Conservation (phyloP, 2,329 filamentous ascomycete genomes). For the Stachybotrys echinatus region DNA sequence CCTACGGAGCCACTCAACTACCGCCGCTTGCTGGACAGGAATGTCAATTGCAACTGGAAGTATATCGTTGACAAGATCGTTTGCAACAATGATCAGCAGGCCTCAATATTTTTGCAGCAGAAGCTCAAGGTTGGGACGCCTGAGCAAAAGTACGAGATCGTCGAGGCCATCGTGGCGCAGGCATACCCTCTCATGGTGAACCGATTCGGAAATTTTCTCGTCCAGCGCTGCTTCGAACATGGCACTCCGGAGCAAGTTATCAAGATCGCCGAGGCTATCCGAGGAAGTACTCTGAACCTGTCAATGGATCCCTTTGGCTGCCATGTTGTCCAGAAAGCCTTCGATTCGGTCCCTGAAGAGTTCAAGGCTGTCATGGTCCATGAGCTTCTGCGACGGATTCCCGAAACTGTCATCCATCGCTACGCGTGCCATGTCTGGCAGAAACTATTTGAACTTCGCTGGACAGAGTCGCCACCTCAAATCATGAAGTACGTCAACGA, state of each 20-base stretch:
- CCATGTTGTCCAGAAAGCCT: conserved; percentile 97
- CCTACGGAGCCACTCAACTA: conserved; percentile 94
- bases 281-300: conserved; percentile 86
- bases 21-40: conserved; percentile 87
- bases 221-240: conserved; percentile 98
- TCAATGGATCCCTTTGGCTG: conserved; percentile 99
- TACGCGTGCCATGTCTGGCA: conserved; percentile 99
- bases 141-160: conserved; percentile 95
- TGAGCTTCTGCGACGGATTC: conserved; percentile 88
- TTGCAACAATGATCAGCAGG: conserved; percentile 98
- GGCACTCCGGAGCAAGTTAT: conserved; percentile 92
- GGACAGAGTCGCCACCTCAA: conserved; percentile 89
- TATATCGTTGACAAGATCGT: conserved; percentile 99
- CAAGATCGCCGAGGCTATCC: conserved; percentile 89
- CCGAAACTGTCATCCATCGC: conserved; percentile 95
- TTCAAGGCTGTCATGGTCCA: conserved; percentile 99
- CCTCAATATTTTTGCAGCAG: conserved; percentile 97
- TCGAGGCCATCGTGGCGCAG: conserved; percentile 91
- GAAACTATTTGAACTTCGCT: conserved; percentile 96
- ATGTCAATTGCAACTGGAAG: conserved; percentile 97
- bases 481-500: conserved; percentile 99
- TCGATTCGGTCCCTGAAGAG: conserved; percentile 94
- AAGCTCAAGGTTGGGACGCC: conserved; percentile 95
- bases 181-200: conserved; percentile 97
- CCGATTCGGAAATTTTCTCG: conserved; percentile 95